A percentile compares a stretch with the other conserved stretches of the same genome.
These are phyloP conservation scores for Trichosporon faecale DNA, from an alignment of 1,284 basidiomycete species.

Conservation along the genomic window DNA sequence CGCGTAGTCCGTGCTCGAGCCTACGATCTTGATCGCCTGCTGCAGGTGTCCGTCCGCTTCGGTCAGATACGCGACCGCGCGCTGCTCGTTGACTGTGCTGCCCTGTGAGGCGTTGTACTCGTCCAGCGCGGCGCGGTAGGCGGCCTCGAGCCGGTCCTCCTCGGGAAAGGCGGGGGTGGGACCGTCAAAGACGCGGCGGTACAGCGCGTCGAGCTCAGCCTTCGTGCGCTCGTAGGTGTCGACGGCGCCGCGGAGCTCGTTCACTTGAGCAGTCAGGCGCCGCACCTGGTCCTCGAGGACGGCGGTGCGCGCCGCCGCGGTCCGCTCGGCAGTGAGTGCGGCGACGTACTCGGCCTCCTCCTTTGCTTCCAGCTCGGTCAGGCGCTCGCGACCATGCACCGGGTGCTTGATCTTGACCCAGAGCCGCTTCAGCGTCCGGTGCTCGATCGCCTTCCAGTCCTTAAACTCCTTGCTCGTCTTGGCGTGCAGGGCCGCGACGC, in stretches of 20 bases:
- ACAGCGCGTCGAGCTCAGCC: slow-evolving; percentile 23
- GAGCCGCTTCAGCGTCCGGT: slow-evolving; percentile 27
- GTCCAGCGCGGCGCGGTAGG: slow-evolving; percentile 6
- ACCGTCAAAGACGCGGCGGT: slow-evolving; percentile 23
- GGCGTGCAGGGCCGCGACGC: slow-evolving; percentile 18
- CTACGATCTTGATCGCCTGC: neutral
- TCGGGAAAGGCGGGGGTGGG: slow-evolving; percentile 28
- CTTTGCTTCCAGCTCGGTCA: slow-evolving; percentile 25
- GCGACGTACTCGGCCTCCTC: slow-evolving; percentile 32
- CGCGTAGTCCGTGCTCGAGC: slow-evolving; percentile 1
- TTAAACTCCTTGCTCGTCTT: slow-evolving; percentile 27
- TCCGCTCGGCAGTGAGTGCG: slow-evolving; percentile 26
- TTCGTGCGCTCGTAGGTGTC: slow-evolving; percentile 19
- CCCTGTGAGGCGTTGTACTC: slow-evolving; percentile 16
- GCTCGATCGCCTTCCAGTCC: slow-evolving; percentile 28
- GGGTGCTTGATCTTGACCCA: slow-evolving; percentile 31
- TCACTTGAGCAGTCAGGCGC: slow-evolving; percentile 13
- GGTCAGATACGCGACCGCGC: slow-evolving; percentile 22
- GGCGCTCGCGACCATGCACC: slow-evolving; percentile 7
- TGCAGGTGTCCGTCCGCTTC: slow-evolving; percentile 21
- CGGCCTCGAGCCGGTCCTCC: slow-evolving; percentile 27
- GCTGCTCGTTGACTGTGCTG: slow-evolving; percentile 25
- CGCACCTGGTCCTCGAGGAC: slow-evolving; percentile 23
- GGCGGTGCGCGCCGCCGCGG: slow-evolving; percentile 23
- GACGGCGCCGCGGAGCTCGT: slow-evolving; percentile 16